Evolutionary conservation across 768 basidiomycete species (phyloP).

Genomic region (Favolaschia claudopus): DNA sequence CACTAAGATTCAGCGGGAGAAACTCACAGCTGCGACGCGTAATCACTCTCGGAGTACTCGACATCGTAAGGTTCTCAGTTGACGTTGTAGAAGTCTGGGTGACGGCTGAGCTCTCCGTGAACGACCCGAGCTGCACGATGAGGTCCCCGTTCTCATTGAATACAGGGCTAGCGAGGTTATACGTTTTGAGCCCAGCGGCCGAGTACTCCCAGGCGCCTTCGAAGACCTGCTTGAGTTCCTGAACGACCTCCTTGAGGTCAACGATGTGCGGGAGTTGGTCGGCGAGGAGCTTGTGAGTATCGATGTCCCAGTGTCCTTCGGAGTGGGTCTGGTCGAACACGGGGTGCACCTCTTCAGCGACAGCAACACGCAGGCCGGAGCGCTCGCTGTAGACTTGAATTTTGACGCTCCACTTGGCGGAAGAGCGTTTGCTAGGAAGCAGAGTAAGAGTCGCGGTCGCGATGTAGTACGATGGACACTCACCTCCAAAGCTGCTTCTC

Average conservation of each 20-base stretch:
- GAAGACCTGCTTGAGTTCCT: constrained; percentile 8
- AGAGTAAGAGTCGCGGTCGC: not conserved
- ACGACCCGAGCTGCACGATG: constrained; percentile 11
- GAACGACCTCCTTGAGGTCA: constrained; percentile 11
- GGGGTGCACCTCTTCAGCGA: constrained; percentile 1
- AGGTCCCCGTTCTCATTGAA: constrained; percentile 23
- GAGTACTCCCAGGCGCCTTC: constrained; percentile 17
- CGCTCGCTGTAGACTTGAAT: not conserved
- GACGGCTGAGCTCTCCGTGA: not conserved
- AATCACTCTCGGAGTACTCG: too few species aligned
- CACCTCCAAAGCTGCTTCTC: constrained; percentile 9
- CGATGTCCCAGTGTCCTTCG: constrained; percentile 13
- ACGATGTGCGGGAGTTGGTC: constrained; percentile 13
- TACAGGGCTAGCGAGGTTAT: constrained; percentile 15
- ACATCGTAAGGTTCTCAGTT: too few species aligned
- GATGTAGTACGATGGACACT: not conserved
- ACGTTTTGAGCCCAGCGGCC: constrained; percentile 2
- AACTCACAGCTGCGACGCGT: too few species aligned
- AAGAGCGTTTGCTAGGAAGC: constrained; percentile 9
- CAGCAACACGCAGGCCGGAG: constrained; percentile 10
- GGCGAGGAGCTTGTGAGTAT: constrained; percentile 7
- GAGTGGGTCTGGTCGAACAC: constrained; percentile 13
- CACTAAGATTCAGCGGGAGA: too few species aligned
- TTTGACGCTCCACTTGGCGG: constrained; percentile 12
- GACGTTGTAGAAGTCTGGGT: not conserved